A percentile compares a stretch with the other conserved stretches of the same genome.
These are phyloP conservation scores for Ceratocystis cacaofunesta DNA, from an alignment of 2,329 filamentous ascomycete species.

Conservation along the genomic window DNA sequence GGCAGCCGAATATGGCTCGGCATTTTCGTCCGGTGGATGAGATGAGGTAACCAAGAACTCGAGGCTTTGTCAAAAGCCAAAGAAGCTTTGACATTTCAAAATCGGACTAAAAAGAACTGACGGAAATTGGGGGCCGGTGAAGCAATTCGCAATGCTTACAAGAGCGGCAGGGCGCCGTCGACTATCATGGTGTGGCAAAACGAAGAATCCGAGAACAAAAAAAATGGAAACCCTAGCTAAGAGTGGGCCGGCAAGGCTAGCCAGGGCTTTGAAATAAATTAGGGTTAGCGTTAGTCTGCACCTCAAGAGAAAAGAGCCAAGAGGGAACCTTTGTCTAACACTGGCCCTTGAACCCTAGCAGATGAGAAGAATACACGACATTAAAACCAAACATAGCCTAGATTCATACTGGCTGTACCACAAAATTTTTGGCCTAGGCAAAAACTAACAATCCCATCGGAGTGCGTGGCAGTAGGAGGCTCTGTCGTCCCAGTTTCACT, in stretches of 20 bases:
- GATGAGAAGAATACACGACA: neutral
- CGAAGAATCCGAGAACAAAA: neutral
- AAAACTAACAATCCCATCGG: no score
- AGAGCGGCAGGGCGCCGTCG: neutral
- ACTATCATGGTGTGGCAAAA: neutral
- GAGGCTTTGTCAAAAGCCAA: neutral
- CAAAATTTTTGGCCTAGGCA: neutral
- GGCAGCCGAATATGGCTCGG: no score
- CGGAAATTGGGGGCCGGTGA: neutral
- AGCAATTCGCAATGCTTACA: neutral
- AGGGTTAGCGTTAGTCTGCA: no score
- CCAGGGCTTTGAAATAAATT: no score
- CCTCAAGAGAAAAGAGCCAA: neutral
- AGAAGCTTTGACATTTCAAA: neutral
- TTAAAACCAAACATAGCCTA: no score
- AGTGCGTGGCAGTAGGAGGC: no score
- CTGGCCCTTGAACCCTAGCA: neutral
- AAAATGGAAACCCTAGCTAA: neutral
- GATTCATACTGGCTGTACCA: neutral
- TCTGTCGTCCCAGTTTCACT: no score
- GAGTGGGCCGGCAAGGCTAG: no score
- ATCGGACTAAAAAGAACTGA: neutral
- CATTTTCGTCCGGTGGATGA: neutral
- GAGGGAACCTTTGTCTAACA: neutral
- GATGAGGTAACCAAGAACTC: neutral